A percentile compares a stretch with the other conserved stretches of the same genome.
Conservation (phyloP, 768 basidiomycete species). For the Leucocoprinus birnbaumii region DNA sequence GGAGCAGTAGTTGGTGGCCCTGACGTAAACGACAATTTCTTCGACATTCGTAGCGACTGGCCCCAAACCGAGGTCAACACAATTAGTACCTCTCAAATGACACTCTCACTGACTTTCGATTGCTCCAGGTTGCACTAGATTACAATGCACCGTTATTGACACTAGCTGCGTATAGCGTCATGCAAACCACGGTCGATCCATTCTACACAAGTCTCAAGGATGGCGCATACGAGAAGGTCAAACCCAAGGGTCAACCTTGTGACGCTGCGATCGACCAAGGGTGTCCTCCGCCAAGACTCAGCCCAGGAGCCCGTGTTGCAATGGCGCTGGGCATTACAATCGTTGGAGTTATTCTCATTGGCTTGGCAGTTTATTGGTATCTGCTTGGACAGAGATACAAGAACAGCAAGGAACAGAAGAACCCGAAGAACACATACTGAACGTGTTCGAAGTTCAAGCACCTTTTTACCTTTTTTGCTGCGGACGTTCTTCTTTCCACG, state of each 20-base stretch:
- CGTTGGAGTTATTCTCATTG: slow-evolving; percentile 57
- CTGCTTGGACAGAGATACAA: slow-evolving; percentile 20
- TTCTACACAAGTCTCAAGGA: slow-evolving; percentile 71
- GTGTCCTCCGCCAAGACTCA: slow-evolving; percentile 51
- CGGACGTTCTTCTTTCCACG: not conserved
- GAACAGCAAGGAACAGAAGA: too few relatives aligned
- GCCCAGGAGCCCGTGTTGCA: slow-evolving; percentile 60
- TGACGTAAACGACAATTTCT: slow-evolving; percentile 70
- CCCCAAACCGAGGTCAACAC: slow-evolving; percentile 73
- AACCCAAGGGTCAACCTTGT: slow-evolving; percentile 72
- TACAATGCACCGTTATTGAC: slow-evolving; percentile 91
- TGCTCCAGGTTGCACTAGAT: slow-evolving; percentile 69
- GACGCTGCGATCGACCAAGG: slow-evolving; percentile 63
- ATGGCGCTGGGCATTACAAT: slow-evolving; percentile 65
- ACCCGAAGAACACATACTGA: not conserved
- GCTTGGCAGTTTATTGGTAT: slow-evolving; percentile 39
- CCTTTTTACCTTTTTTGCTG: not conserved
- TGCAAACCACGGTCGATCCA: slow-evolving; percentile 67
- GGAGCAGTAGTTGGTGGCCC: slow-evolving; percentile 92
- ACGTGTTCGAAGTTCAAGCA: not conserved
- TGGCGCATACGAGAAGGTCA: slow-evolving; percentile 60
- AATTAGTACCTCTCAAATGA: not conserved
- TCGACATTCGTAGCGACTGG: slow-evolving; percentile 88
- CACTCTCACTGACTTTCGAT: not conserved
- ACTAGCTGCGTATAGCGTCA: slow-evolving; percentile 73